Percentiles rank a stretch among this genome's conserved stretches.
These are phyloP conservation scores for Albizia julibrissin DNA, from an alignment of 306 rosid species.

Conservation along the genomic window DNA sequence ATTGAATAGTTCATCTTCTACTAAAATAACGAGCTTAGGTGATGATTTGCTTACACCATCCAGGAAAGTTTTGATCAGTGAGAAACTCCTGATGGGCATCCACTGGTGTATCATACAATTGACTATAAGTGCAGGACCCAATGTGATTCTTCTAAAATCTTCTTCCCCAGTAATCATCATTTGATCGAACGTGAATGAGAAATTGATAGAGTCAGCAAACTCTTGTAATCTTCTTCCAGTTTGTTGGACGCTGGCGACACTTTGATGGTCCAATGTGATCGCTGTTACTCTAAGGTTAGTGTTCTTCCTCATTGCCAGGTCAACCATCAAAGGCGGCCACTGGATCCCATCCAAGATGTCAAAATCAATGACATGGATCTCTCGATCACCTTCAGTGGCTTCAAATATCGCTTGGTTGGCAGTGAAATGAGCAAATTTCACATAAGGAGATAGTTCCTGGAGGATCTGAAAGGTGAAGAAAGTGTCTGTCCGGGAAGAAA, in stretches of 20 bases:
- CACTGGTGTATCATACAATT: slow-evolving; percentile 65
- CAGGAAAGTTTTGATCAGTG: slow-evolving; percentile 45
- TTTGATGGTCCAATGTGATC: slow-evolving; percentile 37
- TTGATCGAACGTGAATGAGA: slow-evolving; percentile 53
- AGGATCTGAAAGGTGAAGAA: slow-evolving; percentile 54
- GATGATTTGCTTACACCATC: slow-evolving; percentile 47
- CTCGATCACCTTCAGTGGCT: slow-evolving; percentile 45
- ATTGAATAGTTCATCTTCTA: slow-evolving; percentile 64
- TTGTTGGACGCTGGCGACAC: slow-evolving; percentile 40
- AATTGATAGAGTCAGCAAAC: slow-evolving; percentile 57
- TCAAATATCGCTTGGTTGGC: slow-evolving; percentile 79
- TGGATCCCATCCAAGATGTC: slow-evolving; percentile 79
- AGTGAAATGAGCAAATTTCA: slow-evolving; percentile 69
- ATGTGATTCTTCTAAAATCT: slow-evolving; percentile 41
- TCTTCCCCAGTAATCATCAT: slow-evolving; percentile 41
- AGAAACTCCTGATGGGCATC: slow-evolving; percentile 46
- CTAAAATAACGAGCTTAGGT: slow-evolving; percentile 60
- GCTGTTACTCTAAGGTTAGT: slow-evolving; percentile 58
- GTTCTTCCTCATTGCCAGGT: slow-evolving; percentile 50
- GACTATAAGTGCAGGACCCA: slow-evolving; percentile 39
- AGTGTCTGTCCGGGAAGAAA: slow-evolving; percentile 32
- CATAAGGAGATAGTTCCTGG: slow-evolving; percentile 66
- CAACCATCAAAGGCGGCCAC: slow-evolving; percentile 76
- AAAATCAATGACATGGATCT: slow-evolving; percentile 64
- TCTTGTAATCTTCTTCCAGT: slow-evolving; percentile 65